These are phyloP conservation scores for Onygena corvina DNA, from an alignment of 2,329 filamentous ascomycete species.

Conservation along the genomic window DNA sequence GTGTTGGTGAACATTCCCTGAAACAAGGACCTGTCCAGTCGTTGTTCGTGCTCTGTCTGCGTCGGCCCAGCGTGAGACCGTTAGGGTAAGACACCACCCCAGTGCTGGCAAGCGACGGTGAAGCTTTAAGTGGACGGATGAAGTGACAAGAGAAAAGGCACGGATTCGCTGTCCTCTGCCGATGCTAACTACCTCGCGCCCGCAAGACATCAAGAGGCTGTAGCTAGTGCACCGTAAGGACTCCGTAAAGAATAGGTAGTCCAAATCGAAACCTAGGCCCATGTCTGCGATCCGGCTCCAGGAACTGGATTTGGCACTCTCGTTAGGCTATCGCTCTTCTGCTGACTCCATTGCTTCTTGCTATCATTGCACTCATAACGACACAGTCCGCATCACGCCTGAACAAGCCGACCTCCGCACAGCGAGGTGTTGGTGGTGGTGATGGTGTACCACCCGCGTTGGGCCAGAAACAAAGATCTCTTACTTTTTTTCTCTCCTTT, in stretches of 20 bases:
- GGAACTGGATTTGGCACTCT: not conserved
- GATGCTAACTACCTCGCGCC: not conserved
- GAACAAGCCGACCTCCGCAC: too few species aligned
- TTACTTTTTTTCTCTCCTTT: not conserved
- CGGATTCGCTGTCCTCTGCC: not conserved
- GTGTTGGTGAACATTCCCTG: slow-evolving; percentile 2
- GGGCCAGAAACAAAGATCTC: not conserved
- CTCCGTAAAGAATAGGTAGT: not conserved
- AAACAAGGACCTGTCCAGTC: slow-evolving; percentile 3
- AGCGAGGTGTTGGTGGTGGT: too few species aligned
- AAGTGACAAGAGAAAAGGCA: not conserved
- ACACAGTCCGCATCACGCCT: too few species aligned
- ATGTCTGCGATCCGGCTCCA: not conserved
- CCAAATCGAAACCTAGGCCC: not conserved
- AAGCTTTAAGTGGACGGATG: too few species aligned
- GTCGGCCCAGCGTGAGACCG: not conserved
- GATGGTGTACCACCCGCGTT: not conserved
- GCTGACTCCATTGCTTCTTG: not conserved
- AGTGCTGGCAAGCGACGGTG: too few species aligned
- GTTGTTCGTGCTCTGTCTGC: not conserved
- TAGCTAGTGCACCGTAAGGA: too few species aligned
- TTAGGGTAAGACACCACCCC: slow-evolving; percentile 3
- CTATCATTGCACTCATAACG: too few species aligned
- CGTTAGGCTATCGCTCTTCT: not conserved
- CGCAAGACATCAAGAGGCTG: not conserved